phyloP scores from a whole-genome alignment of 2,329 filamentous ascomycete species.

The Trichoderma lentiforme region DNA sequence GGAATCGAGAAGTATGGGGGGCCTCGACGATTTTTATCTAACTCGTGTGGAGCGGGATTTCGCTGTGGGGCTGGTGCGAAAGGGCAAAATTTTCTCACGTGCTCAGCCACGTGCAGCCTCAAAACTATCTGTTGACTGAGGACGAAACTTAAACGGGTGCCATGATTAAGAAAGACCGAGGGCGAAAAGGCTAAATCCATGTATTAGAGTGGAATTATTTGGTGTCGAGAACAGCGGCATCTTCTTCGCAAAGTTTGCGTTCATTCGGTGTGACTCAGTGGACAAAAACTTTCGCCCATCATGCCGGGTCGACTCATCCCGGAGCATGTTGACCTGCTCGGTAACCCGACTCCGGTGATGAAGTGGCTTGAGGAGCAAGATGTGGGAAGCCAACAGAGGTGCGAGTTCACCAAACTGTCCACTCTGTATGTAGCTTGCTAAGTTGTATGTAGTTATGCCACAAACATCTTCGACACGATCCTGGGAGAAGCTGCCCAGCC shows the following conservation, averaged over 20 bases:
- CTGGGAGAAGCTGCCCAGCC: constrained; percentile 50
- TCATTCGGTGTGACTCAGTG: constrained; percentile 19
- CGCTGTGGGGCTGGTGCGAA: constrained; percentile 26
- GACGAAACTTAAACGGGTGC: neutral
- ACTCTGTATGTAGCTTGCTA: constrained; percentile 13
- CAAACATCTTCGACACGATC: constrained; percentile 46
- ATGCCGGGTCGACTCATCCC: constrained; percentile 24
- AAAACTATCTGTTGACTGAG: neutral
- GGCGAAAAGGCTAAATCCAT: neutral
- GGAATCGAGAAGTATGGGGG: constrained; percentile 10
- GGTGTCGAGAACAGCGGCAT: neutral
- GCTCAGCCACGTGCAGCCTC: constrained; percentile 29
- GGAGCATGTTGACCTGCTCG: constrained; percentile 33
- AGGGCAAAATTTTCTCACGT: constrained; percentile 39
- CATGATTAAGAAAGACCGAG: neutral
- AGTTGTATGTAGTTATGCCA: constrained; percentile 29
- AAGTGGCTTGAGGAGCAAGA: constrained; percentile 45
- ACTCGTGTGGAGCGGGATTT: constrained; percentile 26
- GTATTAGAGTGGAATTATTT: neutral
- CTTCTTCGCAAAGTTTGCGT: neutral
- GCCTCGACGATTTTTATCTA: constrained; percentile 24
- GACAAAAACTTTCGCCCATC: neutral
- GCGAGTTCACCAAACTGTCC: constrained; percentile 24
- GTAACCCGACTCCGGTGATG: constrained; percentile 36
- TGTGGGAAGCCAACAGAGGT: constrained; percentile 35